Conservation (phyloP, 2,329 filamentous ascomycete genomes). For the Ceratocystis cacaofunesta region DNA sequence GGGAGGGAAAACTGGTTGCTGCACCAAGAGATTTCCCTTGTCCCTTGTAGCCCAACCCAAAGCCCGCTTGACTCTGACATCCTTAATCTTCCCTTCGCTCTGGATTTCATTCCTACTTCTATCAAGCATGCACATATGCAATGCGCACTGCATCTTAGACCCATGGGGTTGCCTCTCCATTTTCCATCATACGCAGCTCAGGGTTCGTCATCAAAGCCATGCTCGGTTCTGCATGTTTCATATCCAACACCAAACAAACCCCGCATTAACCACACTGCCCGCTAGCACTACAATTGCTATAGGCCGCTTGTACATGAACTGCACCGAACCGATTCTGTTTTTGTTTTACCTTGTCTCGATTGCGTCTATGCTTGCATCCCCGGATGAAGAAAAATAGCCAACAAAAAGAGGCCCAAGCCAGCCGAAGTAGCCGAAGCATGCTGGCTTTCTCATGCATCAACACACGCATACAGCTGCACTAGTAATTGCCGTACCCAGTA, state of each 20-base stretch:
- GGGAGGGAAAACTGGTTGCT: neutral
- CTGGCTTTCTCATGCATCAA: neutral
- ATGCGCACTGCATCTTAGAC: neutral
- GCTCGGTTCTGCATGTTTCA: conserved; percentile 3
- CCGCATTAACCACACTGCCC: neutral
- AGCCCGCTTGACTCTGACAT: neutral
- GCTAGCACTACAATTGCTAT: too few species aligned
- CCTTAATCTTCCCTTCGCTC: neutral
- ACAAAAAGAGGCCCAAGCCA: neutral
- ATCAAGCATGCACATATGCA: neutral
- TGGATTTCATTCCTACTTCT: neutral
- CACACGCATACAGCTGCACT: neutral
- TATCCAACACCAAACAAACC: neutral
- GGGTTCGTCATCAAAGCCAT: neutral
- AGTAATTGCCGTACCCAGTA: neutral
- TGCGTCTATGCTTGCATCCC: too few species aligned
- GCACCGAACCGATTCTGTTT: too few species aligned
- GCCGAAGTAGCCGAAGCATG: neutral
- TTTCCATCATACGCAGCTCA: neutral
- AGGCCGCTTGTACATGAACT: too few species aligned
- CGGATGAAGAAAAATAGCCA: too few species aligned
- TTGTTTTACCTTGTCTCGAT: too few species aligned
- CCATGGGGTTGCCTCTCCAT: neutral
- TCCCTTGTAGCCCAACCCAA: neutral
- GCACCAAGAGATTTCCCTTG: neutral